phyloP scores from a whole-genome alignment of 2,329 filamentous ascomycete species.

The Microsporum audouinii region DNA sequence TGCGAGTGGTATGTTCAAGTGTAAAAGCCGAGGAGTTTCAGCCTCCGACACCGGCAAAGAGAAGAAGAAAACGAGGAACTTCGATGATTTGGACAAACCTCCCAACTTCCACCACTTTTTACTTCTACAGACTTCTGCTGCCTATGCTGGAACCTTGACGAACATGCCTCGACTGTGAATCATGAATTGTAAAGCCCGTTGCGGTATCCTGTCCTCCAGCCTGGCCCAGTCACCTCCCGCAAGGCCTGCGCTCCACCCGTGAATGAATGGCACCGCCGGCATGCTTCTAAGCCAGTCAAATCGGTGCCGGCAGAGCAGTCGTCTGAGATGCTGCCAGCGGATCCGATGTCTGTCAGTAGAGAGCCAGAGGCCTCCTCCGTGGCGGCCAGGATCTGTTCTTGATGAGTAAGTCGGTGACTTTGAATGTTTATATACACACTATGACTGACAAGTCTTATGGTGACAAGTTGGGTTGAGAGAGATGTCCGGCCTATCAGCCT shows the following conservation, averaged over 20 bases:
- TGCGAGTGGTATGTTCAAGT: background rate
- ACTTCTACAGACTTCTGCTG: background rate
- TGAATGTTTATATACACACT: background rate
- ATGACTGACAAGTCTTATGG: constrained; percentile 12
- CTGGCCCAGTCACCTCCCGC: constrained; percentile 4
- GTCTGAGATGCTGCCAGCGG: constrained; percentile 16
- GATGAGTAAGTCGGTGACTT: constrained; percentile 41
- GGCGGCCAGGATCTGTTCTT: constrained; percentile 47
- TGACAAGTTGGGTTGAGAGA: constrained; percentile 72
- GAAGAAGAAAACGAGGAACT: background rate
- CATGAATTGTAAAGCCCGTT: constrained; percentile 3
- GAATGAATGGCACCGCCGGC: constrained; percentile 24
- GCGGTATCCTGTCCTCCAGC: background rate
- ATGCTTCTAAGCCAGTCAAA: constrained; percentile 28
- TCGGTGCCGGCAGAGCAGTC: constrained; percentile 24
- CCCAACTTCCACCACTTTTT: background rate
- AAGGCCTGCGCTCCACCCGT: constrained; percentile 14
- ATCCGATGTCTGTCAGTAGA: constrained; percentile 21
- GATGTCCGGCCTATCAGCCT: constrained; percentile 92
- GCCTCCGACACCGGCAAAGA: background rate
- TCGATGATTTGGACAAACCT: too few relatives aligned
- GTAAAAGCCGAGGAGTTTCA: background rate
- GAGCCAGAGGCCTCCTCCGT: constrained; percentile 33
- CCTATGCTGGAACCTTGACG: background rate
- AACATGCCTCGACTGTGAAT: background rate